Evolutionary conservation across 768 basidiomycete species (phyloP), one percentile per base, ranked within the genome.

Genomic region (Kwoniella botswanensis): DNA sequence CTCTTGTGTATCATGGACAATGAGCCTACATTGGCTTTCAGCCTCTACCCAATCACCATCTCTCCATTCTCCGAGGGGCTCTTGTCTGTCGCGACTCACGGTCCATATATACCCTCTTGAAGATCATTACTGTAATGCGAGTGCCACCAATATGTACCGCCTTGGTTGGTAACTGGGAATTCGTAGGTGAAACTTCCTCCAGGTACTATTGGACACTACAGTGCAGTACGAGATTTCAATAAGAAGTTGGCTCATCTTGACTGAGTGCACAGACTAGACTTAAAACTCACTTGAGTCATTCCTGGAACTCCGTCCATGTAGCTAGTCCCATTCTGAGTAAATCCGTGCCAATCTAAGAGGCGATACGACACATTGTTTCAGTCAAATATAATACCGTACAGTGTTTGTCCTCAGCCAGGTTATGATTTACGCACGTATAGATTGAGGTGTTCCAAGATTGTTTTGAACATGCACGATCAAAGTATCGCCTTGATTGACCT

Each of bases 401-500:
- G 26, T 26, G 26, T 26, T 26, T 26, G 4, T 26, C 26, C 26
- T 4, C 26, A 26, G 26, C 26, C 26, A 26, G 26, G 26, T 26
- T 26, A 4, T 26, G 26, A 26, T 2, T 26, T 4, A 26, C 26
- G 26, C 26, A 26, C 26, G 26, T 26, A 26, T 26, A 26, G 26
- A n/a, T n/a, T n/a, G 68, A 12, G 63, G 71, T 4, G 42, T 65
- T 3, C 67, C 56, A 17, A 79, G 73, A 18, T 68, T 26, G 64
- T 79, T 79, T 1, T 12, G 46, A 43, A 79, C 65, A 52, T 74
- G 67, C 1, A 77, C 70, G 9, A 71, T 26, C 53, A 79, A 54
- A 12, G 68, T 72, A 55, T 79, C 78, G 2, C 78, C 78, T 29
- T 68, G 65, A 59, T 80, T 80, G 7, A 66, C 76, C 61, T 80